Evolutionary conservation across 2,329 filamentous ascomycete genomes (phyloP), one percentile per base, ranked within the genome.

Genomic region (Elsinoe batatas): DNA sequence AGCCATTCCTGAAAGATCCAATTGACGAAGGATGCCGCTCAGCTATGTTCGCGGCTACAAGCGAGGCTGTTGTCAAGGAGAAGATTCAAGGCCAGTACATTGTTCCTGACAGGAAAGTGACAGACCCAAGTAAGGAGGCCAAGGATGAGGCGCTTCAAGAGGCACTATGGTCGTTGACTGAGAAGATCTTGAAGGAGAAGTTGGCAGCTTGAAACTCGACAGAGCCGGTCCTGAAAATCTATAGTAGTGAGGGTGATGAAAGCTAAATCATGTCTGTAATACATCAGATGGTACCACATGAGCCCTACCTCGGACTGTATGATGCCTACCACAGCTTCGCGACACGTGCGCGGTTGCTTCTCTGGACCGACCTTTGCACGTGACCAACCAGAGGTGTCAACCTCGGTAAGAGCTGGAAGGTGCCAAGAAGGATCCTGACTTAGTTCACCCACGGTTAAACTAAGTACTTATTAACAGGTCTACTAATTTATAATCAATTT

Each of bases 1-100:
- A 69, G 32, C 75, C 75, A 1, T 74, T 79, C 57, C 71, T 79
- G 72, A 76, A 75, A 35, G 73, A 78, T 58, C 73, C 75, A 0
- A 65, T 77, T 0, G 69, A 73, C 20, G 57, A 75, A 54, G 76
- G 76, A 0, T 78, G 75, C 58, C 65, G 76, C 15, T 60, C 74
- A 1, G 74, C 72, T 11, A 57, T 79, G 30, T 79, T 76, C 60
- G 76, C 76, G 3, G 70, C 73, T 0, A 76, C 75, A 3, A 73
- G 69, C 54, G 64, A 68, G 13, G 72, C 74, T 53, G 64, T 79
- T 1, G 67, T 63, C 1, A 68, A 68, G 47, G 70, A 77, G 42
- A 65, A 67, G 26, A 70, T 78, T 8, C 72, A 75, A 58, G 75
- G 74, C 1, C 61, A 66, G 56, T 79, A 79, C 58, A 71, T 79